Evolutionary conservation across 2,329 filamentous ascomycete species (phyloP).

Genomic region (Eutypa lata): DNA sequence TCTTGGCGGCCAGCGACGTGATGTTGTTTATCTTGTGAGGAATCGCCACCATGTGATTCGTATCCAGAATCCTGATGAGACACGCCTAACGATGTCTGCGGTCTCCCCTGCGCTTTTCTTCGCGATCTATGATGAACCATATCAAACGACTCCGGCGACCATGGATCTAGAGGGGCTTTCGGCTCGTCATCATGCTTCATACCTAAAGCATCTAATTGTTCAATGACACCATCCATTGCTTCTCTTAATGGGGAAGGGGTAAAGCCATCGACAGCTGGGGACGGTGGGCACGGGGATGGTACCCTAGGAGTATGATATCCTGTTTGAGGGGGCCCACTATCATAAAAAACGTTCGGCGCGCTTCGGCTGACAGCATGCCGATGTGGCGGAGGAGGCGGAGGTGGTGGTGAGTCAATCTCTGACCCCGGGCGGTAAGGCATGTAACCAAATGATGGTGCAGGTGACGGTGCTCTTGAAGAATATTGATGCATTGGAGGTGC

Average conservation of each 20-base stretch:
- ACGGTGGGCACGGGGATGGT: constrained; percentile 64
- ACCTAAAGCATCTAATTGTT: constrained; percentile 84
- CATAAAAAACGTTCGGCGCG: constrained; percentile 33
- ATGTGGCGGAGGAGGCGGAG: constrained; percentile 80
- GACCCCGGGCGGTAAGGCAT: constrained; percentile 31
- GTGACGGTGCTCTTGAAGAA: constrained; percentile 33
- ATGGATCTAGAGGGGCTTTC: constrained; percentile 64
- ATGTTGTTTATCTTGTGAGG: constrained; percentile 45
- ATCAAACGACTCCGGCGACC: constrained; percentile 87
- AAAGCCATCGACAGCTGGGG: constrained; percentile 62
- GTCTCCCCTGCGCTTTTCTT: constrained; percentile 39
- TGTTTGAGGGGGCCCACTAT: constrained; percentile 30
- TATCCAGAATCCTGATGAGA: constrained; percentile 59
- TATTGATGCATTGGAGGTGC: constrained; percentile 25
- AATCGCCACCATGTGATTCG: constrained; percentile 55
- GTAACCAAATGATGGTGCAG: constrained; percentile 36
- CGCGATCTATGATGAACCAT: constrained; percentile 43
- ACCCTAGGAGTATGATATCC: constrained; percentile 54
- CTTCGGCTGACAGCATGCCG: constrained; percentile 52
- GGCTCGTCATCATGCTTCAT: constrained; percentile 54
- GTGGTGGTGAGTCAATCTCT: constrained; percentile 61
- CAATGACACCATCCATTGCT: constrained; percentile 98
- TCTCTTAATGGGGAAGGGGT: constrained; percentile 90
- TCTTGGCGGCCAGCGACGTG: constrained; percentile 40
- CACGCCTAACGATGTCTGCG: constrained; percentile 74